Evolutionary conservation across 139 green algal genomes (phyloP), one percentile per base, ranked within the genome.

Genomic region (Chlorella sp.): DNA sequence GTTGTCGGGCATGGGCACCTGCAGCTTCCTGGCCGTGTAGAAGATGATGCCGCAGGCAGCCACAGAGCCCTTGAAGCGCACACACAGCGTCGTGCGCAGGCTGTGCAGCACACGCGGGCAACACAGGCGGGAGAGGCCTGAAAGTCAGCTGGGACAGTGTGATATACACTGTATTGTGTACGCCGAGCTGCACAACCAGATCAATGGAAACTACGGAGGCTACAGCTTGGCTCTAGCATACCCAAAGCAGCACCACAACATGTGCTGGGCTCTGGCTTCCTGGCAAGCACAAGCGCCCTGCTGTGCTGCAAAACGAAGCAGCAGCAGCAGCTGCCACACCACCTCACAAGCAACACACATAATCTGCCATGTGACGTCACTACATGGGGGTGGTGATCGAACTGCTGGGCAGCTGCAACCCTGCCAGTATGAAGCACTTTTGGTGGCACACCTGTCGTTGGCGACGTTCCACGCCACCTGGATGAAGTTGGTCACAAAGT

Each of bases 401-500:
- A 23, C 24, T 33, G 59, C 26, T 23, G 59, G 24, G 59, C 59
- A 31, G 26, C 59, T 14, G 24, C 59, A 31, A 27, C 59, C 26
- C 10, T 65, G 27, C 32, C 3, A 22, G 17, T 36, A n/a, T 69
- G 3, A 26, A 10, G 5, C 5, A 49, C 30, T 42, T 10, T 36
- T 22, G 5, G 33, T 23, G 1, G 3, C 74, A 30, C 49, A 90
- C 90, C 89, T 96, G 82, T 98, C 93, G 70, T 98, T 98, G 4
- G 86, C 76, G 5, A 97, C 70, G 73, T 90, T 96, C 91, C 92
- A 98, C 0, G 89, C 88, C 49, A 90, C 78, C 69, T 97, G 80
- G 70, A 72, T 76, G 33, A 83, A 67, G 30, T 81, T 70, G 3
- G 70, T 23, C 31, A 78, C 72, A 14, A 62, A 49, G 71, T 71